These are phyloP conservation scores for Solanum appendiculatum DNA, from an alignment of 257 asterid genomes.

Conservation along the genomic window DNA sequence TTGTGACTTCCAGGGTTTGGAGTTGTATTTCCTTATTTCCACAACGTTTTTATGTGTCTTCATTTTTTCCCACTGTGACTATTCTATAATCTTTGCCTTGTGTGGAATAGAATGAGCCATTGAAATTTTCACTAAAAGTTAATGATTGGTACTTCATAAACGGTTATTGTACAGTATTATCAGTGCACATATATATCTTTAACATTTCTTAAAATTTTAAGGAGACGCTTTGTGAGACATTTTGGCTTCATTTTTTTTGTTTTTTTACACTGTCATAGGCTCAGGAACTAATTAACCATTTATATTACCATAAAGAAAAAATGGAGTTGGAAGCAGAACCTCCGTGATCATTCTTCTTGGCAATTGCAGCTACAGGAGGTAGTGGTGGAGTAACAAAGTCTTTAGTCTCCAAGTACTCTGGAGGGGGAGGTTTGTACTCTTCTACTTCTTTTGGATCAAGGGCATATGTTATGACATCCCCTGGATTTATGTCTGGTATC, in stretches of 20 bases:
- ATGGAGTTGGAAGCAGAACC: background rate
- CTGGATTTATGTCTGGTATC: background rate
- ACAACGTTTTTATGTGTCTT: background rate
- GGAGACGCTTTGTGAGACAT: background rate
- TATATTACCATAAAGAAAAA: background rate
- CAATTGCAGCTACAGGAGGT: background rate
- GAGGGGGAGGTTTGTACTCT: background rate
- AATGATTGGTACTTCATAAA: background rate
- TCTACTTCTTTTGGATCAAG: conserved; percentile 1
- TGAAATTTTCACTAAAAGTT: background rate
- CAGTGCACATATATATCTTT: background rate
- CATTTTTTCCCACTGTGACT: background rate
- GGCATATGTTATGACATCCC: background rate
- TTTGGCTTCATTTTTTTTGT: background rate
- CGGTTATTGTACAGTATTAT: background rate
- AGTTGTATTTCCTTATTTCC: too few species aligned
- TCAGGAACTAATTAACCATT: too few species aligned
- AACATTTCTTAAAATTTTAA: background rate
- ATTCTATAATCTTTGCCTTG: background rate
- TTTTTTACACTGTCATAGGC: too few species aligned
- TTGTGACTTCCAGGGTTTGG: too few species aligned
- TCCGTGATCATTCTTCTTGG: background rate
- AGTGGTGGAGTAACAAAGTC: background rate
- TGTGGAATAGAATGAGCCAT: background rate
- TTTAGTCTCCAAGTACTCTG: background rate